phyloP scores from a whole-genome alignment of 352 stramenopile species.

The Phytophthora syringae region DNA sequence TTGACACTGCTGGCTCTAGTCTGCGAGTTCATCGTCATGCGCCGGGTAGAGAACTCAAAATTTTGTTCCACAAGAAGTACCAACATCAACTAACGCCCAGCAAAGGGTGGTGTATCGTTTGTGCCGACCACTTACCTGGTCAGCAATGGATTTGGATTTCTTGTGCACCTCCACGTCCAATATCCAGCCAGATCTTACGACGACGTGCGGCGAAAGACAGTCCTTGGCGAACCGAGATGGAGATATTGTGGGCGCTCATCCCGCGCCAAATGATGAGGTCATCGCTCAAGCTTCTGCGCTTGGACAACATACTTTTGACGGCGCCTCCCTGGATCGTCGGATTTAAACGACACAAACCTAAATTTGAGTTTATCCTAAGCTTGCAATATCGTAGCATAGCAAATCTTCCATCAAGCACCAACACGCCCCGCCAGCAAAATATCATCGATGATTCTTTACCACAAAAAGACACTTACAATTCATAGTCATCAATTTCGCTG shows the following conservation, averaged over 20 bases:
- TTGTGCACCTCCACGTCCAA: constrained; percentile 51
- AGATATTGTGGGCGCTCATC: constrained; percentile 63
- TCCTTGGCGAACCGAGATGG: constrained; percentile 37
- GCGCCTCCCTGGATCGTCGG: constrained; percentile 2
- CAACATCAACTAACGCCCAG: background rate
- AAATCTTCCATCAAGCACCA: no score
- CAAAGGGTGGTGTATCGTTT: background rate
- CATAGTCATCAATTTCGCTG: no score
- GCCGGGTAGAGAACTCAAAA: constrained; percentile 46
- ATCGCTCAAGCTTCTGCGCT: constrained; percentile 60
- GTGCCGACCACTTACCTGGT: constrained; percentile 30
- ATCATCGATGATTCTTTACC: no score
- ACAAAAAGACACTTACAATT: no score
- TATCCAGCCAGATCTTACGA: constrained; percentile 61
- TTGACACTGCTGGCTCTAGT: constrained; percentile 7
- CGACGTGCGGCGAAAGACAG: constrained; percentile 44
- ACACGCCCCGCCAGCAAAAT: no score
- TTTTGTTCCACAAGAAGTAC: constrained; percentile 20
- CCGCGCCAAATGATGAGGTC: constrained; percentile 62
- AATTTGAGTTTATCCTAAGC: no score
- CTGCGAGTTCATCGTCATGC: constrained; percentile 18
- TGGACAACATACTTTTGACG: constrained; percentile 41
- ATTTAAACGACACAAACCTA: constrained; percentile 2
- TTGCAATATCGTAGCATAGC: no score
- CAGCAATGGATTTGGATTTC: constrained; percentile 54